Evolutionary conservation across 1,139 yeast genomes (phyloP).

Genomic region (Suhomyces ambrosiae): DNA sequence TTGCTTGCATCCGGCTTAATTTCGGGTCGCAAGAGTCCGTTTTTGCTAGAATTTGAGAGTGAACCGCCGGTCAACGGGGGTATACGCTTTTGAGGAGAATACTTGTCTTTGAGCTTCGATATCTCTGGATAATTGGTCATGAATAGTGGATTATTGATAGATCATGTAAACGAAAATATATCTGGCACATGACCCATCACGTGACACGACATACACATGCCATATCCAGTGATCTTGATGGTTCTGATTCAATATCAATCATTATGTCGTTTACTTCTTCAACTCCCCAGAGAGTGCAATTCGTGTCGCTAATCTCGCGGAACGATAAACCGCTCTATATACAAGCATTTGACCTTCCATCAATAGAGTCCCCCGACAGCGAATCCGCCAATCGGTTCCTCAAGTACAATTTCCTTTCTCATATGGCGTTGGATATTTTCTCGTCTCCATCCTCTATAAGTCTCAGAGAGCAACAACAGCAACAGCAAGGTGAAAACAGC

Average conservation of each 20-base stretch:
- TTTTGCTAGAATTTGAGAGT: neutral
- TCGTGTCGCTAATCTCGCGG: constrained; percentile 56
- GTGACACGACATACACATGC: too few species aligned
- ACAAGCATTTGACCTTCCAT: constrained; percentile 46
- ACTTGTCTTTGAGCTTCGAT: constrained; percentile 19
- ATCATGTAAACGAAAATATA: too few species aligned
- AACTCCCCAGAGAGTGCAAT: constrained; percentile 27
- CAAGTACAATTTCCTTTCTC: constrained; percentile 63
- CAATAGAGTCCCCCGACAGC: constrained; percentile 14
- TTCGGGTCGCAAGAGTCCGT: constrained; percentile 2
- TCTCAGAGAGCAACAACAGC: constrained; percentile 42
- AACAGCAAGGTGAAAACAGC: constrained; percentile 19
- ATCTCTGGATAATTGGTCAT: constrained; percentile 15
- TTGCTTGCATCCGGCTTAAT: constrained; percentile 3
- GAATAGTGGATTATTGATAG: too few species aligned
- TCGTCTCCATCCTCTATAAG: constrained; percentile 51
- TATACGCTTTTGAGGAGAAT: constrained; percentile 19
- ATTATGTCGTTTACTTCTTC: constrained; percentile 3
- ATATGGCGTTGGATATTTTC: constrained; percentile 68
- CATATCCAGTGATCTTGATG: too few species aligned
- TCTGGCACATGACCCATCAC: too few species aligned
- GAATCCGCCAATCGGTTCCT: constrained; percentile 46
- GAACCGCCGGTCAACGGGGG: constrained; percentile 7
- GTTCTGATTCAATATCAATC: neutral
- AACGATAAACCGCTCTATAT: constrained; percentile 62